These are phyloP conservation scores for Sideroxylon spinosum DNA, from an alignment of 179 eudicot species.

Conservation along the genomic window DNA sequence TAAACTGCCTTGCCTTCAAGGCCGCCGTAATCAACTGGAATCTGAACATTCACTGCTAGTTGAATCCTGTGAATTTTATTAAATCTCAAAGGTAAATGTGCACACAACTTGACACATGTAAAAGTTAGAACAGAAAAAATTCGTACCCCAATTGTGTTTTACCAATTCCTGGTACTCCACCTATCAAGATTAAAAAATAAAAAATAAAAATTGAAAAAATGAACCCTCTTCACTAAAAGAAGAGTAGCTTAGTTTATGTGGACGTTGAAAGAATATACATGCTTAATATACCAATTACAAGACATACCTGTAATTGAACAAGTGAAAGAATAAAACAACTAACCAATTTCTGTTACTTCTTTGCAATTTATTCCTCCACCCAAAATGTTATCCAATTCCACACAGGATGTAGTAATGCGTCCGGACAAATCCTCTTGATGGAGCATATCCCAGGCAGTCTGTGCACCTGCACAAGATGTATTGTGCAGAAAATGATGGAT, in stretches of 20 bases:
- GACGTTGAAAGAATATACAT: background rate
- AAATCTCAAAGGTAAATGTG: constrained; percentile 10
- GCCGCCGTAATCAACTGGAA: constrained; percentile 77
- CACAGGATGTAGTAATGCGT: constrained; percentile 75
- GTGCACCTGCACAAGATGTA: constrained; percentile 48
- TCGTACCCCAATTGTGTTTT: constrained; percentile 93
- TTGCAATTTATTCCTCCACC: constrained; percentile 91
- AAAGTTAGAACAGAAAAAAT: constrained; percentile 8
- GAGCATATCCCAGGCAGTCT: constrained; percentile 90
- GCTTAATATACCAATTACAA: background rate
- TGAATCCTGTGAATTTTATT: constrained; percentile 64
- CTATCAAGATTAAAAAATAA: constrained; percentile 34
- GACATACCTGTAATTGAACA: background rate
- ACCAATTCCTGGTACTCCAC: constrained; percentile 96
- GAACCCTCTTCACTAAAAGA: constrained; percentile 8
- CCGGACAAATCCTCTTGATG: constrained; percentile 51
- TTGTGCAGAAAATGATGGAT: background rate
- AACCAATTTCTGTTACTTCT: constrained; percentile 95
- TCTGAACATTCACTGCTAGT: constrained; percentile 91
- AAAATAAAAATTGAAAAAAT: too few relatives aligned
- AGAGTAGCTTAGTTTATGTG: background rate
- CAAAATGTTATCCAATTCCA: constrained; percentile 71
- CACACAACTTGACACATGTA: background rate
- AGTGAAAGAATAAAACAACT: constrained; percentile 16
- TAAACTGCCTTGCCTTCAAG: constrained; percentile 87